A percentile compares a stretch with the other conserved stretches of the same genome.
phyloP scores from a whole-genome alignment of 495 filamentous ascomycete species.

The Beverwykella pulmonaria region DNA sequence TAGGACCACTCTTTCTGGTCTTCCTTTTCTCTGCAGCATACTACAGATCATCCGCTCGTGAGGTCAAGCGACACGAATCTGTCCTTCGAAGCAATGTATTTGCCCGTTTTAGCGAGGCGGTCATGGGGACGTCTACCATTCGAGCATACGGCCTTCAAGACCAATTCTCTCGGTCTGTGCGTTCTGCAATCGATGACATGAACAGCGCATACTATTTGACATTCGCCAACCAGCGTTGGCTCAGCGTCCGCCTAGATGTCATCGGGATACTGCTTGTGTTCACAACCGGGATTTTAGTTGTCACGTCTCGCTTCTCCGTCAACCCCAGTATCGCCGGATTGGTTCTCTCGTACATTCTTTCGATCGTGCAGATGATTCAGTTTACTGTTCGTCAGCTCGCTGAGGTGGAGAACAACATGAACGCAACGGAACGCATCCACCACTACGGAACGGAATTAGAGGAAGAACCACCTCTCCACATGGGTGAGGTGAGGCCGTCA shows the following conservation, averaged over 20 bases:
- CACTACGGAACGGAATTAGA: constrained; percentile 88
- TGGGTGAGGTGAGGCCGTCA: constrained; percentile 61
- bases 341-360: constrained; percentile 88
- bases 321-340: constrained; percentile 81
- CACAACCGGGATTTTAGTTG: constrained; percentile 83
- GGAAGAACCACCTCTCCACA: constrained; percentile 81
- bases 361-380: constrained; percentile 94
- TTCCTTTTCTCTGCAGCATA: constrained; percentile 85
- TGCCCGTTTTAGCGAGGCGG: constrained; percentile 86
- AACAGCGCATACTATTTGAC: constrained; percentile 92
- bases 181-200: constrained; percentile 80
- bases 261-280: constrained; percentile 84
- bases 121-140: constrained; percentile 81
- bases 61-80: constrained; percentile 92
- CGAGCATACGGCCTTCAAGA: constrained; percentile 81
- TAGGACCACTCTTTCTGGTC: constrained; percentile 75
- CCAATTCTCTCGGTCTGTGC: constrained; percentile 70
- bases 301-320: constrained; percentile 89
- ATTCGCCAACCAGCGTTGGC: constrained; percentile 91
- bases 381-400: constrained; percentile 93
- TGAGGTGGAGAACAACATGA: constrained; percentile 98
- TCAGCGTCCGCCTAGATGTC: constrained; percentile 78
- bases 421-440: constrained; percentile 88
- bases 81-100: constrained; percentile 85
- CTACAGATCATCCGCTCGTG: constrained; percentile 86